Base-by-base conservation (phyloP, 2,329 filamentous ascomycete species). In the Penicillium sp. region DNA sequence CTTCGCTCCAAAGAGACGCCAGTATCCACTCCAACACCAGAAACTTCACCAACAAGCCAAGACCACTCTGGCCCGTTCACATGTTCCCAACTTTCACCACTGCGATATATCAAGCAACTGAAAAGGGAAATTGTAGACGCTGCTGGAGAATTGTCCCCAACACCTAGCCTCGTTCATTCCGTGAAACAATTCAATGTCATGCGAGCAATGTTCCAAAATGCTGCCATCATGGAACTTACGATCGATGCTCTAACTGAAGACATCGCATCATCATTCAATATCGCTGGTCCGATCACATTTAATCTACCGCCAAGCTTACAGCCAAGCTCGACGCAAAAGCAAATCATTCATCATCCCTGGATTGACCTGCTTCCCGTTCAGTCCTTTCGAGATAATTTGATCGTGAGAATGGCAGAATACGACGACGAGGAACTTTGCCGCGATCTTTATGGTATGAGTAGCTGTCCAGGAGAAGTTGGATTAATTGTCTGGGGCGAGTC, bases 401-500 rank as follows among this genome's bases (percentile, higher is more conserved):
- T 74, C 19, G 42, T 16, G 0, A 57, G 62, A 13, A 42, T 58
- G 11, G 63, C 64, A 1, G 19, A 35, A 3, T 61, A 68, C 8
- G 71, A 74, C 22, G 68, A 69, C n/a, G 63, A 66, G 2, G 69
- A 70, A 19, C 26, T 74, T 0, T 70, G 65, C 48, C 49, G 38
- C 11, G 67, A 71, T 58, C 26, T 70, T 7, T 56, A 63, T 22
- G 71, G 70, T 3, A 10, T 60, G 33, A 45, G 53, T 30, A 35
- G 35, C 2, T 5, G 52, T 3, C 54, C 59, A 4, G 14, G 58
- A 16, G 55, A 65, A 25, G 57, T 66, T 10, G 68, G 70, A 8
- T 19, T 74, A 10, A 48, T 71, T 30, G 63, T 73, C 6, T 75
- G 72, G 73, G 69, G 68, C 6, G 70, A 74, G 19, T 62, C 73